Evolutionary conservation across 495 filamentous ascomycete genomes (phyloP).

Genomic region (Penicillium egyptiacum): DNA sequence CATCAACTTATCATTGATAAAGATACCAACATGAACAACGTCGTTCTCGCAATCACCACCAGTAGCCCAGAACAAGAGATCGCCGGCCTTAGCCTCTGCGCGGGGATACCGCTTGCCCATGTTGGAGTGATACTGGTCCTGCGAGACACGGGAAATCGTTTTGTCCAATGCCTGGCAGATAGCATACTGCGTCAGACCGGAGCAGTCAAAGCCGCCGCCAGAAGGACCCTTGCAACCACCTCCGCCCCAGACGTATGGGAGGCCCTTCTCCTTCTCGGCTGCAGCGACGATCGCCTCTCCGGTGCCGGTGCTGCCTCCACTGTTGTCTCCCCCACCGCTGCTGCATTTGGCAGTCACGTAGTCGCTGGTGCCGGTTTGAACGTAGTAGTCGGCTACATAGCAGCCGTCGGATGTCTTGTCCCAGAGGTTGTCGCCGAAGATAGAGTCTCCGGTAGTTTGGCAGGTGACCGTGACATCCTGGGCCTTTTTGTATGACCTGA

Average conservation of each 20-base stretch:
- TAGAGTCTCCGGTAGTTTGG: conserved; percentile 13
- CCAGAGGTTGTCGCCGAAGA: conserved; percentile 21
- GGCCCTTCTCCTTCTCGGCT: conserved; percentile 21
- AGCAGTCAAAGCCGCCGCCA: conserved; percentile 21
- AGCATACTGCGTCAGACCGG: conserved; percentile 22
- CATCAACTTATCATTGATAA: conserved; percentile 18
- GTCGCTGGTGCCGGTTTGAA: conserved; percentile 18
- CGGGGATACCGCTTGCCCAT: conserved; percentile 18
- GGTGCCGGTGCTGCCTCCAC: conserved; percentile 6
- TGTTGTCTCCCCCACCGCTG: neutral
- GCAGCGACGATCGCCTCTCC: conserved; percentile 17
- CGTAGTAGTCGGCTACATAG: conserved; percentile 24
- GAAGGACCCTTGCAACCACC: conserved; percentile 17
- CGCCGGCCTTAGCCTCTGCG: conserved; percentile 17
- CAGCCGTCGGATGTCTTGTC: conserved; percentile 23
- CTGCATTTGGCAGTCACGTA: conserved; percentile 17
- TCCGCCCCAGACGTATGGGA: conserved; percentile 22
- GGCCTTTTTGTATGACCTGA: conserved; percentile 17
- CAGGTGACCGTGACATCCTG: conserved; percentile 15
- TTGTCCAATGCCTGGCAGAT: conserved; percentile 20
- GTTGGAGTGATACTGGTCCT: conserved; percentile 18
- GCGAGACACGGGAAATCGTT: conserved; percentile 19
- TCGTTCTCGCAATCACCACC: conserved; percentile 16
- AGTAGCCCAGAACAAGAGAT: conserved; percentile 23
- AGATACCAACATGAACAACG: conserved; percentile 22